Evolutionary conservation across 805 yeast species (phyloP).

Genomic region (Sugiyamaella valdiviana): DNA sequence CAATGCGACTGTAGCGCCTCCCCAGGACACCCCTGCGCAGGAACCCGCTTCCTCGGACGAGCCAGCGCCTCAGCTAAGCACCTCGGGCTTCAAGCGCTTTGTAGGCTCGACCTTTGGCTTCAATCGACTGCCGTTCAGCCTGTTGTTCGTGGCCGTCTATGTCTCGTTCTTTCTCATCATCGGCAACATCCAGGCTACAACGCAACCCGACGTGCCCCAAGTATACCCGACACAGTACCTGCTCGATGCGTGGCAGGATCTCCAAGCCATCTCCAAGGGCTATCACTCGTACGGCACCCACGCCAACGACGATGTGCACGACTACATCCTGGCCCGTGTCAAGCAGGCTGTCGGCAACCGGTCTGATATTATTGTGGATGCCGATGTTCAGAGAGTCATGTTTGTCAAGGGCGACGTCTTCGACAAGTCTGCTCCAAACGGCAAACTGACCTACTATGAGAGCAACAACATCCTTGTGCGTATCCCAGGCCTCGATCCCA

Average conservation of each 20-base stretch:
- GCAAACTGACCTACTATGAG: slow-evolving; percentile 66
- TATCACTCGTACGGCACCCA: slow-evolving; percentile 77
- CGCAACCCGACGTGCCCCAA: slow-evolving; percentile 5
- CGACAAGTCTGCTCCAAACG: slow-evolving; percentile 27
- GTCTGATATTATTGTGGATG: slow-evolving; percentile 35
- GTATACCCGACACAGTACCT: slow-evolving; percentile 10
- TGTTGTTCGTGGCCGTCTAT: slow-evolving; percentile 17
- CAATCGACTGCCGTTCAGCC: slow-evolving; percentile 20
- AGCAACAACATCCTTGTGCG: slow-evolving; percentile 75
- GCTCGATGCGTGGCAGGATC: slow-evolving; percentile 54
- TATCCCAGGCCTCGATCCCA: slow-evolving; percentile 54
- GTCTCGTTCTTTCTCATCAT: slow-evolving; percentile 3
- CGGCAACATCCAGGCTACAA: slow-evolving; percentile 5
- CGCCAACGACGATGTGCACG: slow-evolving; percentile 72
- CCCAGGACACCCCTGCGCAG: not conserved
- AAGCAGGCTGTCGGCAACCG: slow-evolving; percentile 29
- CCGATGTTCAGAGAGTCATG: slow-evolving; percentile 38
- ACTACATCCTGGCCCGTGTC: slow-evolving; percentile 48
- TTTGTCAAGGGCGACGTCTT: slow-evolving; percentile 48
- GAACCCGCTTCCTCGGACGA: not conserved
- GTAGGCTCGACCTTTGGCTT: slow-evolving; percentile 20
- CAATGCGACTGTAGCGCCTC: not conserved
- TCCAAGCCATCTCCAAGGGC: slow-evolving; percentile 58
- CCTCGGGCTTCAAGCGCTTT: slow-evolving; percentile 3
- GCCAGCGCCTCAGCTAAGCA: not conserved